These are phyloP conservation scores for Suillus occidentalis DNA, from an alignment of 768 basidiomycete genomes.

Conservation along the genomic window DNA sequence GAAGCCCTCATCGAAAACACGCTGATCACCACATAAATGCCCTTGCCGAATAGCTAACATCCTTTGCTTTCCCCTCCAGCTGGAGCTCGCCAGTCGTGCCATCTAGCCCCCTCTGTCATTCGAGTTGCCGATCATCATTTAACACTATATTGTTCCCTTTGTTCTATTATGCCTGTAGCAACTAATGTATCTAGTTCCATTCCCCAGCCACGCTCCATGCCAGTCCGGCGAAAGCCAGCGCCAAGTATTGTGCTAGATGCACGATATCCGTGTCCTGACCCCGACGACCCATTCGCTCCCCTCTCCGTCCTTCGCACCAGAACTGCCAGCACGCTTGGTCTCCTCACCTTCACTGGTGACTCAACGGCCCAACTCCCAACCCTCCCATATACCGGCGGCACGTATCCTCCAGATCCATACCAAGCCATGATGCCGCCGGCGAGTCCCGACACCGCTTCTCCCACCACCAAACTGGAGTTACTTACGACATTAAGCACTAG, in stretches of 20 bases:
- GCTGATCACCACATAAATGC: conserved; percentile 35
- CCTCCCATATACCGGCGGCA: conserved; percentile 31
- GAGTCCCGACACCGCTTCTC: conserved; percentile 2
- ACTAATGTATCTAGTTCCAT: conserved; percentile 23
- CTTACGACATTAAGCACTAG: conserved; percentile 23
- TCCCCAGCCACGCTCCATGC: conserved; percentile 20
- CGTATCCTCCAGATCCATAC: conserved; percentile 34
- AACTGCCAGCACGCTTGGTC: conserved; percentile 43
- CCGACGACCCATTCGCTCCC: conserved; percentile 68
- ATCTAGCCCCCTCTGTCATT: conserved; percentile 9
- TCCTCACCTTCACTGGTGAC: conserved; percentile 31
- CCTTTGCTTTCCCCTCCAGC: conserved; percentile 15
- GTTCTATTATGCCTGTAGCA: conserved; percentile 32
- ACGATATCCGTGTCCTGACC: conserved; percentile 68
- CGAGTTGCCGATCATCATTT: conserved; percentile 11
- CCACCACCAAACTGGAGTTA: conserved; percentile 7
- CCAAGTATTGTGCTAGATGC: conserved; percentile 50
- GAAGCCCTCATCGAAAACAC: conserved; percentile 36
- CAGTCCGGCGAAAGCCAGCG: conserved; percentile 52
- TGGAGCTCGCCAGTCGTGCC: conserved; percentile 14
- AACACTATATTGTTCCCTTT: conserved; percentile 13
- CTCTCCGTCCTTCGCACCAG: conserved; percentile 64
- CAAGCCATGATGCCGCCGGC: conserved; percentile 17
- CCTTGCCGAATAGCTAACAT: conserved; percentile 12
- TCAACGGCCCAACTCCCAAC: conserved; percentile 31